phyloP scores from a whole-genome alignment of 116 monocot genomes.

The Phalaenopsis hybrid region DNA sequence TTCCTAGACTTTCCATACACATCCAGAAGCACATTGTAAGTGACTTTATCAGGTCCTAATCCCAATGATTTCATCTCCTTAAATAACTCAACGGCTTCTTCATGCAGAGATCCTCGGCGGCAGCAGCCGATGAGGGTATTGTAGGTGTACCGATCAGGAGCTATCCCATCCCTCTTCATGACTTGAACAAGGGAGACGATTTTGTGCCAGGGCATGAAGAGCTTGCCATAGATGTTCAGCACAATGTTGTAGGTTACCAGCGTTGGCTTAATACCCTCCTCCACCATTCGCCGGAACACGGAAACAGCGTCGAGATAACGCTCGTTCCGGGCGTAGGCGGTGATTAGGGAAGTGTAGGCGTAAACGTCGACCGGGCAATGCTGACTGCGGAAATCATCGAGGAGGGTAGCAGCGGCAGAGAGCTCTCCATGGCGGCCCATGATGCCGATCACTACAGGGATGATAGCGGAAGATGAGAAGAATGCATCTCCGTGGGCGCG shows the following conservation, averaged over 20 bases:
- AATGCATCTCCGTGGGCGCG: constrained; percentile 22
- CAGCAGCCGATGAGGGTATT: constrained; percentile 94
- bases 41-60: constrained; percentile 74
- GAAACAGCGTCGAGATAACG: constrained; percentile 57
- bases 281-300: constrained; percentile 54
- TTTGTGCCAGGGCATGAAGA: constrained; percentile 64
- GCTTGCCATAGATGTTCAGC: constrained; percentile 67
- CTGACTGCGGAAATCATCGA: constrained; percentile 20
- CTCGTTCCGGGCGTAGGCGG: constrained; percentile 40
- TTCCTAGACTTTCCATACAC: constrained; percentile 83
- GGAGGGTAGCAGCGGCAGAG: constrained; percentile 37
- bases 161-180: constrained; percentile 60
- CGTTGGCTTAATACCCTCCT: constrained; percentile 52
- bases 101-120: constrained; percentile 42
- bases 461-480: constrained; percentile 31
- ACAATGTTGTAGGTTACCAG: constrained; percentile 83
- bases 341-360: constrained; percentile 68
- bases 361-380: constrained; percentile 34
- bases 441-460: constrained; percentile 52
- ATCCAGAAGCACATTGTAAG: constrained; percentile 77
- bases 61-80: constrained; percentile 66
- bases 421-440: constrained; percentile 43
- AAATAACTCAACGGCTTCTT: constrained; percentile 64
- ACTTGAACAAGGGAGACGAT: constrained; percentile 36
- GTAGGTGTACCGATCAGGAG: constrained; percentile 76